Evolutionary conservation across 2,329 filamentous ascomycete genomes (phyloP), one percentile per base, ranked within the genome.

Genomic region (Cryphonectria parasitica): DNA sequence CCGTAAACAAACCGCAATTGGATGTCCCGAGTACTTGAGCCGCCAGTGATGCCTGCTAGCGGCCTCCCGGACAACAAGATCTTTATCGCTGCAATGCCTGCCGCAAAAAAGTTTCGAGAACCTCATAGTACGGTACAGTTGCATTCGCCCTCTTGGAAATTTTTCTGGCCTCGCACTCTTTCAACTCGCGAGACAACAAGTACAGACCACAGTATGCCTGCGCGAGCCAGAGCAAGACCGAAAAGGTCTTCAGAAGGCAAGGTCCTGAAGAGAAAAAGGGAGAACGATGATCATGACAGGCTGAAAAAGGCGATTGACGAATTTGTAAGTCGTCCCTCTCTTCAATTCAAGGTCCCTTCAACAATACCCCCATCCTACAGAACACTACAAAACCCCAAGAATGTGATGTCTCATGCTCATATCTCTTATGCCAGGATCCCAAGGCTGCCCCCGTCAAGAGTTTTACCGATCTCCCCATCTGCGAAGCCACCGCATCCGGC

Each of bases 381-480:
- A 34, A 25, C 22, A n/a, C 6, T 43, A 28, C 28, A 65, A 13
- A 2, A 22, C 39, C n/a, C 36, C 2, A 68, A 10, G 45, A 2
- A 6, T 54, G 34, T 34, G 34, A 22, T 17, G 22, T 49, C 11
- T n/a, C 36, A 15, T 25, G 39, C 31, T 17, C 34, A 54, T 6
- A n/a, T 45, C 3, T 17, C 19, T 28, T 45, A 22, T 49, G 3
- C 15, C 36, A 91, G 88, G 91, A 93, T 72, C 81, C 84, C 66
- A 91, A 91, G 74, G 82, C 84, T 11, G 78, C 84, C 74, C 82
- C 88, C 22, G 84, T 87, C 76, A 90, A 89, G 74, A 87, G 88
- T 74, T 99, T 99, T 80, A 86, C 90, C 75, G 90, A 97, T 70
- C 87, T 99, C 0, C 96, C 96, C 22, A 87, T 99, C 69, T 98